These are phyloP conservation scores for Cystoderma amianthinum DNA, from an alignment of 768 basidiomycete genomes.

Conservation along the genomic window DNA sequence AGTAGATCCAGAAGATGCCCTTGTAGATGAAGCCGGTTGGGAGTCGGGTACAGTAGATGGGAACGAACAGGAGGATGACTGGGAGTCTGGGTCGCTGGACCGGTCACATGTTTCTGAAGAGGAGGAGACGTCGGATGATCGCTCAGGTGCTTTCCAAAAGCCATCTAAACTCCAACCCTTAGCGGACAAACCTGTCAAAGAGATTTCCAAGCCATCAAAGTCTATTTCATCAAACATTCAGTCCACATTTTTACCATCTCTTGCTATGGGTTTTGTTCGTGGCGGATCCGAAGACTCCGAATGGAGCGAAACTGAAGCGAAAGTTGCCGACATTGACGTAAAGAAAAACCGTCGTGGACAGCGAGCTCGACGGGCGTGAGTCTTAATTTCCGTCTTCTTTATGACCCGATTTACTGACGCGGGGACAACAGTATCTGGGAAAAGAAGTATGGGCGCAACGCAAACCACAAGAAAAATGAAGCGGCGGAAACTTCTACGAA, in stretches of 20 bases:
- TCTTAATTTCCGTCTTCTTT: conserved; percentile 13
- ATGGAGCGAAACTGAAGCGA: conserved; percentile 57
- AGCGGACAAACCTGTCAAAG: conserved; percentile 1
- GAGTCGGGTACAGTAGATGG: conserved; percentile 35
- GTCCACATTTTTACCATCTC: conserved; percentile 73
- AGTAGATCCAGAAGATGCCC: neutral
- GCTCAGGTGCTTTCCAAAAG: neutral
- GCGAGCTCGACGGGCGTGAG: conserved; percentile 89
- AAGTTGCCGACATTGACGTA: conserved; percentile 37
- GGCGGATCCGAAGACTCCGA: conserved; percentile 80
- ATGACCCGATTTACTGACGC: conserved; percentile 1
- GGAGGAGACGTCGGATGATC: conserved; percentile 16
- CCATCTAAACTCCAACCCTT: neutral
- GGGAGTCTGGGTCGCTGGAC: conserved; percentile 46
- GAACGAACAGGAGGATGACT: conserved; percentile 17
- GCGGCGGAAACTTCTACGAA: conserved; percentile 11
- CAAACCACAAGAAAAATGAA: conserved; percentile 84
- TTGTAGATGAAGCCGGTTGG: conserved; percentile 18
- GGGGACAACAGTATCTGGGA: conserved; percentile 80
- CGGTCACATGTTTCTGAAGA: conserved; percentile 12
- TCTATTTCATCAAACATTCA: neutral
- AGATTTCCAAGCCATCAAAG: neutral
- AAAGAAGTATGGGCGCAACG: conserved; percentile 87
- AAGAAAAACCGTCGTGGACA: conserved; percentile 93
- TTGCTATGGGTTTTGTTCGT: conserved; percentile 78